Evolutionary conservation across 177 flowering plant species (phyloP).

Genomic region (Vitis hybrid): DNA sequence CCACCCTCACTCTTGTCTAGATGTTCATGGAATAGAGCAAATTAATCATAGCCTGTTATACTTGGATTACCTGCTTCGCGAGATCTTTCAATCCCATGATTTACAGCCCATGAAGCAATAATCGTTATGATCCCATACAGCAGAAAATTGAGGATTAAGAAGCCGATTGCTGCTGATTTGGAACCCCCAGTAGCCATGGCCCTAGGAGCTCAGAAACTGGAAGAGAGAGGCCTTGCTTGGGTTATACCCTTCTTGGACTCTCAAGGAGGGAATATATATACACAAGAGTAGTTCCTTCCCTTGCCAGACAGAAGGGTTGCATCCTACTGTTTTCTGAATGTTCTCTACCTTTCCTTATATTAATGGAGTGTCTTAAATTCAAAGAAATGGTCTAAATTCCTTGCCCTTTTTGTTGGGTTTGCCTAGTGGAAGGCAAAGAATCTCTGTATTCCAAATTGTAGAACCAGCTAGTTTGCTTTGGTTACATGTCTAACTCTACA

Average conservation of each 20-base stretch:
- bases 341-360: background rate
- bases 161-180: slow-evolving; percentile 51
- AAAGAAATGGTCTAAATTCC: slow-evolving; percentile 37
- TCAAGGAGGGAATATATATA: slow-evolving; percentile 7
- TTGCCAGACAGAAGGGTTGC: background rate
- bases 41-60: too few relatives aligned
- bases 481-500: background rate
- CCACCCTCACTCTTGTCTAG: too few relatives aligned
- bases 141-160: slow-evolving; percentile 54
- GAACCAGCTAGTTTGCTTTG: background rate
- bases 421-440: slow-evolving; percentile 29
- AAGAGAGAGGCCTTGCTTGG: background rate
- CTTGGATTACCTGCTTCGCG: slow-evolving; percentile 53
- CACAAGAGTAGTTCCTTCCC: background rate
- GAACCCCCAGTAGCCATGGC: slow-evolving; percentile 63
- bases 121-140: slow-evolving; percentile 52
- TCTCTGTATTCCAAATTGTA: slow-evolving; percentile 5
- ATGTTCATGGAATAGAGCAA: too few relatives aligned
- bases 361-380: slow-evolving; percentile 14
- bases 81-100: slow-evolving; percentile 60
- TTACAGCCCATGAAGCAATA: slow-evolving; percentile 72
- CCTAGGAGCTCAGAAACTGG: slow-evolving; percentile 1
- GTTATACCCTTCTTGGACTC: slow-evolving; percentile 1
- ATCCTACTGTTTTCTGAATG: slow-evolving; percentile 5
- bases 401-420: slow-evolving; percentile 15